Percentiles rank a stretch among this genome's conserved stretches.
These are phyloP conservation scores for Exophiala alcalophila DNA, from an alignment of 2,329 filamentous ascomycete genomes.

Conservation along the genomic window DNA sequence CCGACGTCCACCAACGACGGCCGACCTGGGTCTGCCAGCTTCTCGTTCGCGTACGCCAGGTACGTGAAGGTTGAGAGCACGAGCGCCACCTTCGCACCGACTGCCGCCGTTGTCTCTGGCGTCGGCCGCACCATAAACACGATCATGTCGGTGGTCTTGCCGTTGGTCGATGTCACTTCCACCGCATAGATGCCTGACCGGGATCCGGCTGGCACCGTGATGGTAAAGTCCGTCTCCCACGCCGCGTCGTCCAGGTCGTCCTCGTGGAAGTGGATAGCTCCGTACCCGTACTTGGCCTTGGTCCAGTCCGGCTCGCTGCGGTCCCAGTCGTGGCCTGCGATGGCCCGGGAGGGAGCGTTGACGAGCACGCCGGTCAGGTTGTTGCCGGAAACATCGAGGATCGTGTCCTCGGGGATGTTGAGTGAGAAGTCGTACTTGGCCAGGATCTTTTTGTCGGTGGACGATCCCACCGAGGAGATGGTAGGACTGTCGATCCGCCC, in stretches of 20 bases:
- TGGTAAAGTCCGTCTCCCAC: slow-evolving; percentile 37
- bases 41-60: slow-evolving; percentile 42
- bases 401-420: slow-evolving; percentile 27
- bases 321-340: slow-evolving; percentile 38
- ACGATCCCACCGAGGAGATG: slow-evolving; percentile 19
- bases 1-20: slow-evolving; percentile 25
- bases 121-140: slow-evolving; percentile 39
- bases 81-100: slow-evolving; percentile 30
- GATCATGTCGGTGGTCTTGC: slow-evolving; percentile 33
- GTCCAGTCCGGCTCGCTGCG: slow-evolving; percentile 36
- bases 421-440: slow-evolving; percentile 23
- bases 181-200: slow-evolving; percentile 35
- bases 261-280: slow-evolving; percentile 42
- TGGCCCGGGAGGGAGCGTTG: slow-evolving; percentile 37
- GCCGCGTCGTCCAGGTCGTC: slow-evolving; percentile 40
- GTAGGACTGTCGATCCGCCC: slow-evolving; percentile 29
- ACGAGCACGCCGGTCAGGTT: slow-evolving; percentile 33
- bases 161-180: slow-evolving; percentile 27
- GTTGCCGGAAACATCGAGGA: slow-evolving; percentile 33
- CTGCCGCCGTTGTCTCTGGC: slow-evolving; percentile 15
- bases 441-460: slow-evolving; percentile 6
- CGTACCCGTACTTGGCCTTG: slow-evolving; percentile 37
- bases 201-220: slow-evolving; percentile 30
- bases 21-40: slow-evolving; percentile 36
- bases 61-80: slow-evolving; percentile 41